Percentiles rank a stretch among this genome's conserved stretches.
phyloP scores from a whole-genome alignment of 768 basidiomycete genomes.

The Ramaria rubella region DNA sequence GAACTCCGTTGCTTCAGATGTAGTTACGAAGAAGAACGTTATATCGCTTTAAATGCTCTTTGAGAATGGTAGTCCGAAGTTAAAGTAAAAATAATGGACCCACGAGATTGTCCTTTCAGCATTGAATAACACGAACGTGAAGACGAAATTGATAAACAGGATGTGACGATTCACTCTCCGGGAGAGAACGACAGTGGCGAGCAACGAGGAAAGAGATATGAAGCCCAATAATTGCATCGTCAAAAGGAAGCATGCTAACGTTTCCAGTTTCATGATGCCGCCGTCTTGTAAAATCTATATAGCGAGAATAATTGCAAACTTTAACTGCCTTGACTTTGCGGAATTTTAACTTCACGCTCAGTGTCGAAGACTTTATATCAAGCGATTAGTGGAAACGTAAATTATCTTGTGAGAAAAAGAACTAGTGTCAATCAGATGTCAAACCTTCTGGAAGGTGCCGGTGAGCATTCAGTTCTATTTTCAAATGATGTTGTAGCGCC shows the following conservation, averaged over 20 bases:
- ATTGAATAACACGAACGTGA: not conserved
- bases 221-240: not conserved
- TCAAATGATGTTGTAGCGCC: too few species aligned
- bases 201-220: not conserved
- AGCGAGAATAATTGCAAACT: too few species aligned
- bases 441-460: too few species aligned
- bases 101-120: not conserved
- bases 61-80: not conserved
- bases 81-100: not conserved
- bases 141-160: not conserved
- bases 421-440: too few species aligned
- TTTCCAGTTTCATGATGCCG: not conserved
- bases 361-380: too few species aligned
- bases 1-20: not conserved
- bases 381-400: too few species aligned
- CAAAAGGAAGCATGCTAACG: not conserved
- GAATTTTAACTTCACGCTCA: too few species aligned
- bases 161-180: not conserved
- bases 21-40: not conserved
- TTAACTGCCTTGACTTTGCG: too few species aligned
- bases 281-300: too few species aligned
- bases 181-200: not conserved
- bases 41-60: not conserved
- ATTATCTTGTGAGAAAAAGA: too few species aligned
- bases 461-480: too few species aligned